These are phyloP conservation scores for Boeremia exigua DNA, from an alignment of 2,329 filamentous ascomycete genomes.

Conservation along the genomic window DNA sequence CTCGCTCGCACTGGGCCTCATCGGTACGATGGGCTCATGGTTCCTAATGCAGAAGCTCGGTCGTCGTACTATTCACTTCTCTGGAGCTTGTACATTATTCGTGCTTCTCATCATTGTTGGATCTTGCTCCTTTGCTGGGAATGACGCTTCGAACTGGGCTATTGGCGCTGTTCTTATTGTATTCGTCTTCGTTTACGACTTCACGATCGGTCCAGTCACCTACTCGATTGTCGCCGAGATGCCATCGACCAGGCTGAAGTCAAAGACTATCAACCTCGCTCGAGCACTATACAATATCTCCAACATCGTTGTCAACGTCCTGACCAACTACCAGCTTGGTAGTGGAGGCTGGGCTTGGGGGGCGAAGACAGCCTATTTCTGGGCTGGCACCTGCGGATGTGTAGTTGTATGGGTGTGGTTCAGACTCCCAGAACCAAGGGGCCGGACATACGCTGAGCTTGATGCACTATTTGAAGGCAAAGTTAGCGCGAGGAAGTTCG, in stretches of 20 bases:
- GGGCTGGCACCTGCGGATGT: conserved; percentile 77
- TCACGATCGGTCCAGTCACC: conserved; percentile 85
- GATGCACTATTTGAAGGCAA: conserved; percentile 76
- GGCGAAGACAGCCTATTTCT: conserved; percentile 85
- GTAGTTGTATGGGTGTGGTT: conserved; percentile 82
- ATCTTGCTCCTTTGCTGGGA: conserved; percentile 69
- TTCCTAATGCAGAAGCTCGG: conserved; percentile 80
- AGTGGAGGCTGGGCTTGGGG: conserved; percentile 78
- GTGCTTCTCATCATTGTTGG: conserved; percentile 78
- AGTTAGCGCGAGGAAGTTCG: conserved; percentile 35
- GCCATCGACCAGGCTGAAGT: conserved; percentile 79
- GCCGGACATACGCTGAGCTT: conserved; percentile 81
- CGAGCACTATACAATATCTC: conserved; percentile 77
- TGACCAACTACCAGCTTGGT: conserved; percentile 60
- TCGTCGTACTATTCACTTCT: conserved; percentile 75
- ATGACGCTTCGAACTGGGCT: conserved; percentile 55
- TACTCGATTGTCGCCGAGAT: conserved; percentile 87
- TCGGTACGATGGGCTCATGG: conserved; percentile 81
- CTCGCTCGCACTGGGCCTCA: conserved; percentile 69
- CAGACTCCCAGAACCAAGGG: conserved; percentile 77
- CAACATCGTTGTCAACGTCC: conserved; percentile 77
- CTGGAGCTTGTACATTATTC: conserved; percentile 64
- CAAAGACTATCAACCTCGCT: conserved; percentile 87
- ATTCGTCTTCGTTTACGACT: conserved; percentile 74
- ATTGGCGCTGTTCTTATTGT: conserved; percentile 41